Percentiles rank a stretch among this genome's conserved stretches.
These are phyloP conservation scores for Microbotryum silenes-acaulis DNA, from an alignment of 1,284 basidiomycete genomes.

Conservation along the genomic window DNA sequence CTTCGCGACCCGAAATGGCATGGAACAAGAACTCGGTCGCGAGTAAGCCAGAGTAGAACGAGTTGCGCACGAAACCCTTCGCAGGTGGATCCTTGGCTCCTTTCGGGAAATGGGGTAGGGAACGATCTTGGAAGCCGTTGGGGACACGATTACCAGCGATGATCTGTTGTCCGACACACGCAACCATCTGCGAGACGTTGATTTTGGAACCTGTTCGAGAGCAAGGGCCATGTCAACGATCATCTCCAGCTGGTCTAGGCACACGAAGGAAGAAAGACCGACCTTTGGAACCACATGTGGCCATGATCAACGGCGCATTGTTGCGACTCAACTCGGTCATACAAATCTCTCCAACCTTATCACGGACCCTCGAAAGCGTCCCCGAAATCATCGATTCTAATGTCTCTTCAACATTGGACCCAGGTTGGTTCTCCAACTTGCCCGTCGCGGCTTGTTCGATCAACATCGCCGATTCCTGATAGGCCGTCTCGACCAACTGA, in stretches of 20 bases:
- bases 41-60: conserved; percentile 85
- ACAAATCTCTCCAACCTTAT: conserved; percentile 92
- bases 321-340: conserved; percentile 94
- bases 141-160: conserved; percentile 97
- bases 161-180: conserved; percentile 99
- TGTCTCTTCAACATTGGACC: conserved; percentile 94
- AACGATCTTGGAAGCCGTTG: conserved; percentile 98
- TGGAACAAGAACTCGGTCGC: conserved; percentile 98
- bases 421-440: conserved; percentile 88
- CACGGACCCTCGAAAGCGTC: conserved; percentile 87
- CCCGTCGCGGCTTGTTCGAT: conserved; percentile 88
- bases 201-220: conserved; percentile 78
- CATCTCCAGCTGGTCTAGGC: neutral
- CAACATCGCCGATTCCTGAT: conserved; percentile 75
- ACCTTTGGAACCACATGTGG: conserved; percentile 98
- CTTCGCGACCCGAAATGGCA: conserved; percentile 97
- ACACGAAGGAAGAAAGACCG: conserved; percentile 9
- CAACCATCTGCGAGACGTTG: conserved; percentile 99
- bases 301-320: conserved; percentile 98
- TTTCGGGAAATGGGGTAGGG: conserved; percentile 95
- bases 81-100: conserved; percentile 95
- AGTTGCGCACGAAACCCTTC: conserved; percentile 96
- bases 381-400: conserved; percentile 92
- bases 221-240: neutral
- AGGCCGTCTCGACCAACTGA: conserved; percentile 76